Evolutionary conservation across 2,329 filamentous ascomycete species (phyloP).

Genomic region (Tetracladium maxilliforme): DNA sequence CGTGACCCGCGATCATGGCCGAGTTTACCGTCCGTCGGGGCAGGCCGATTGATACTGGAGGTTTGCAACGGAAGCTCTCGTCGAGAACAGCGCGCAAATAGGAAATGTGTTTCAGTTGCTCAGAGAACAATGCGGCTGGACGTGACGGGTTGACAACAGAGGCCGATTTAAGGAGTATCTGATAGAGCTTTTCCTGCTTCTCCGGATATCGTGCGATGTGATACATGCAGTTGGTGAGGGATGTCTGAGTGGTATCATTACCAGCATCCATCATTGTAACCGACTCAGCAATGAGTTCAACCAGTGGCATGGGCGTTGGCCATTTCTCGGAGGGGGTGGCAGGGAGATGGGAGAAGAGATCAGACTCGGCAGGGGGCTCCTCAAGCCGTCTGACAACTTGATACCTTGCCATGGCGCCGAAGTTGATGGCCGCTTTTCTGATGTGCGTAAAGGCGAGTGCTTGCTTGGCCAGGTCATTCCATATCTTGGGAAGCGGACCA

Average conservation of each 20-base stretch:
- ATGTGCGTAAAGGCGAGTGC: no score
- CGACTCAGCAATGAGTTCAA: conserved; percentile 5
- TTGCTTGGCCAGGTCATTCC: no score
- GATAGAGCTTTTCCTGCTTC: conserved; percentile 2
- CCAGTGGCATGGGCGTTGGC: conserved; percentile 2
- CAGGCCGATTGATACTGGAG: conserved; percentile 1
- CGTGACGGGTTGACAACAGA: neutral
- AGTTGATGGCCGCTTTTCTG: conserved; percentile 2
- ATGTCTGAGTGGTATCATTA: conserved; percentile 6
- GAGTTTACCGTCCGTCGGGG: conserved; percentile 1
- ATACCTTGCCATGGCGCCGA: conserved; percentile 5
- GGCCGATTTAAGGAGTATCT: conserved; percentile 1
- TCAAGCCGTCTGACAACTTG: conserved; percentile 3
- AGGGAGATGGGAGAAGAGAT: conserved; percentile 5
- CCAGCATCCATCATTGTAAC: conserved; percentile 6
- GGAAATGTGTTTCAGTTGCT: conserved; percentile 1
- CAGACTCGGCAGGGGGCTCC: conserved; percentile 2
- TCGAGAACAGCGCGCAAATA: conserved; percentile 1
- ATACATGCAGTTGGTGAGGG: conserved; percentile 6
- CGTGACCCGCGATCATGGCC: conserved; percentile 1
- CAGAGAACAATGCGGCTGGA: conserved; percentile 1
- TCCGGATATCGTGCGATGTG: conserved; percentile 4
- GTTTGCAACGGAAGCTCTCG: conserved; percentile 1
- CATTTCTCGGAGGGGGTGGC: conserved; percentile 2
- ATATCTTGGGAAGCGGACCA: neutral